Percentiles rank a stretch among this genome's conserved stretches.
Evolutionary conservation across 2,329 filamentous ascomycete species (phyloP).

Genomic region (Monosporascus sp.): DNA sequence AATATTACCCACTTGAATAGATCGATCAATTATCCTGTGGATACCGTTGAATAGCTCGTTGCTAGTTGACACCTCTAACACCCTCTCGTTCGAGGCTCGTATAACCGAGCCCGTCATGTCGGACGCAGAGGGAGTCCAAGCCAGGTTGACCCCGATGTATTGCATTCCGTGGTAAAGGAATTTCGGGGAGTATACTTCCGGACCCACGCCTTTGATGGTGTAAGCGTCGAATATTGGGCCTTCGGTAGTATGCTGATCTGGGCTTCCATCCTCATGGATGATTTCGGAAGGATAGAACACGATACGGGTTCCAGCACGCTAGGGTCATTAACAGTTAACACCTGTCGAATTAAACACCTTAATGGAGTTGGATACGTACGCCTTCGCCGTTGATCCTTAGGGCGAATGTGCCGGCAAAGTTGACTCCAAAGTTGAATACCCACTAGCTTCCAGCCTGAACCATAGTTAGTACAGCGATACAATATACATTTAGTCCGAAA

Average conservation of each 20-base stretch:
- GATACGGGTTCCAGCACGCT: slow-evolving; percentile 4
- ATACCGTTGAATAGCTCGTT: slow-evolving; percentile 4
- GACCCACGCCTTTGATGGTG: background rate
- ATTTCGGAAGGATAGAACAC: slow-evolving; percentile 6
- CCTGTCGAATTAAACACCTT: background rate
- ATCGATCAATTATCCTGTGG: slow-evolving; percentile 8
- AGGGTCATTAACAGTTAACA: background rate
- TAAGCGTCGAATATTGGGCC: slow-evolving; percentile 9
- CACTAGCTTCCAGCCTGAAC: slow-evolving; percentile 1
- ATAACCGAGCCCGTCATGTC: slow-evolving; percentile 5
- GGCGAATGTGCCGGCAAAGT: slow-evolving; percentile 5
- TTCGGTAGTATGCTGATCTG: slow-evolving; percentile 2
- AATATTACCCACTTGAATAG: background rate
- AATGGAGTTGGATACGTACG: background rate
- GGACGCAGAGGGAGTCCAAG: slow-evolving; percentile 3
- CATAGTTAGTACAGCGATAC: no score
- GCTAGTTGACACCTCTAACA: slow-evolving; percentile 1
- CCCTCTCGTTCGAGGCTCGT: slow-evolving; percentile 5
- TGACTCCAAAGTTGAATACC: slow-evolving; percentile 8
- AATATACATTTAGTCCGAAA: no score
- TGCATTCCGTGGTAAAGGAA: slow-evolving; percentile 8
- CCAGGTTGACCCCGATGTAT: slow-evolving; percentile 8
- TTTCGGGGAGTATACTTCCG: slow-evolving; percentile 2
- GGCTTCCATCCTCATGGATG: background rate
- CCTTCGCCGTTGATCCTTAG: slow-evolving; percentile 4